Percentiles rank a stretch among this genome's conserved stretches.
Evolutionary conservation across 169 alveolate species (phyloP).

Genomic region (Eimeria acervulina): DNA sequence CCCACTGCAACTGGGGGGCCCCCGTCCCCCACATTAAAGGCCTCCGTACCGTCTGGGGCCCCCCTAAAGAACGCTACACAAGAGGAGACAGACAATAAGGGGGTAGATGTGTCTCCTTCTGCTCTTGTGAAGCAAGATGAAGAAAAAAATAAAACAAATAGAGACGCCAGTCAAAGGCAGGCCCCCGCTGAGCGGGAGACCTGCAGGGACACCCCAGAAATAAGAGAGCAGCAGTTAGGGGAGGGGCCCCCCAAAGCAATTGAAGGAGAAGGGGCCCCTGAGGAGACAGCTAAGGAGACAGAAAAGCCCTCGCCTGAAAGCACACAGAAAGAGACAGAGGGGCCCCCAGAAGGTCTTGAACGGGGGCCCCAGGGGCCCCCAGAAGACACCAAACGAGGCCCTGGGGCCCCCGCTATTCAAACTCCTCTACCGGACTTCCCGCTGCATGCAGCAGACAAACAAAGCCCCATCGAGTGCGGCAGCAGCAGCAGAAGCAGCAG

Average conservation of each 20-base stretch:
- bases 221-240: too few relatives aligned
- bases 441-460: neutral
- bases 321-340: neutral
- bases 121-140: too few relatives aligned
- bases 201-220: too few relatives aligned
- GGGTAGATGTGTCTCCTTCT: too few relatives aligned
- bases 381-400: neutral
- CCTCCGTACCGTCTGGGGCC: too few relatives aligned
- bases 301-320: too few relatives aligned
- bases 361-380: neutral
- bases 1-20: neutral
- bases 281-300: neutral
- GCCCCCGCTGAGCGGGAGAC: too few relatives aligned
- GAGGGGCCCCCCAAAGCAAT: too few relatives aligned
- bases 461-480: neutral
- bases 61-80: neutral
- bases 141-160: too few relatives aligned
- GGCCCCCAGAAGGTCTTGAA: neutral
- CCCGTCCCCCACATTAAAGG: neutral
- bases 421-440: conserved; percentile 33
- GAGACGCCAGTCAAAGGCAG: too few relatives aligned
- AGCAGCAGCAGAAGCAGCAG: neutral
- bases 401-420: neutral
- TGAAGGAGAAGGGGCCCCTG: neutral
- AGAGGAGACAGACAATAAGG: too few relatives aligned